Conservation (phyloP, 306 rosid species). For the Sophora flavescens region DNA sequence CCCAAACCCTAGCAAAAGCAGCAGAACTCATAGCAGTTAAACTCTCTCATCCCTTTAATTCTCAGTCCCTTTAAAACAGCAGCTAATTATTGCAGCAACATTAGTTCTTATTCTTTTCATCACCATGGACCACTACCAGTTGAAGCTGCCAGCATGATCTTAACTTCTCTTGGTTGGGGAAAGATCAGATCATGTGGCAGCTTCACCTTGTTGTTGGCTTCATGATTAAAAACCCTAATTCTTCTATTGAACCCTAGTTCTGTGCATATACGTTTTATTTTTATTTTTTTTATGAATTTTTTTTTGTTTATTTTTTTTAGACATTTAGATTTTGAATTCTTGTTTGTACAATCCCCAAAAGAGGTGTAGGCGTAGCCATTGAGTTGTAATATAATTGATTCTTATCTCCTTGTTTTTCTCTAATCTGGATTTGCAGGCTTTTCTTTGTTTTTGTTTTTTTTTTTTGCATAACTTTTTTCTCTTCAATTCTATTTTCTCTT, state of each 20-base stretch:
- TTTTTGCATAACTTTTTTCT: not conserved
- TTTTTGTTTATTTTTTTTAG: not conserved
- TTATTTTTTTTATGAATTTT: not conserved
- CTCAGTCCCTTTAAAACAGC: not conserved
- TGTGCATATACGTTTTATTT: not conserved
- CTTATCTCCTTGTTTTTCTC: constrained; percentile 5
- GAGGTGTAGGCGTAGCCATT: not conserved
- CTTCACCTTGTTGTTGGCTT: constrained; percentile 78
- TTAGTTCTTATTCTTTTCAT: not conserved
- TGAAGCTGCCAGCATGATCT: constrained; percentile 99
- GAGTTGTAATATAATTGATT: not conserved
- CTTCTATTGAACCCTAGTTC: constrained; percentile 28
- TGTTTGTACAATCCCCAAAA: not conserved
- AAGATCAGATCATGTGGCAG: constrained; percentile 85
- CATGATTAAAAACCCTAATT: constrained; percentile 50
- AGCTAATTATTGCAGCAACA: not conserved
- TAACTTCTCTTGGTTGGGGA: constrained; percentile 57
- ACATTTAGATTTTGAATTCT: not conserved
- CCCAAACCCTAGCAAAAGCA: constrained; percentile 56
- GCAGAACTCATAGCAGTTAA: not conserved
- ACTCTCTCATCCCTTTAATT: constrained; percentile 11
- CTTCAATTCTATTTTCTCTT: not conserved
- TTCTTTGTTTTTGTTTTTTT: not conserved
- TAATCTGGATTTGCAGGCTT: not conserved
- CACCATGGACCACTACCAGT: constrained; percentile 64